These are phyloP conservation scores for Ganoderma lingzhi DNA, from an alignment of 1,284 basidiomycete genomes.

Conservation along the genomic window DNA sequence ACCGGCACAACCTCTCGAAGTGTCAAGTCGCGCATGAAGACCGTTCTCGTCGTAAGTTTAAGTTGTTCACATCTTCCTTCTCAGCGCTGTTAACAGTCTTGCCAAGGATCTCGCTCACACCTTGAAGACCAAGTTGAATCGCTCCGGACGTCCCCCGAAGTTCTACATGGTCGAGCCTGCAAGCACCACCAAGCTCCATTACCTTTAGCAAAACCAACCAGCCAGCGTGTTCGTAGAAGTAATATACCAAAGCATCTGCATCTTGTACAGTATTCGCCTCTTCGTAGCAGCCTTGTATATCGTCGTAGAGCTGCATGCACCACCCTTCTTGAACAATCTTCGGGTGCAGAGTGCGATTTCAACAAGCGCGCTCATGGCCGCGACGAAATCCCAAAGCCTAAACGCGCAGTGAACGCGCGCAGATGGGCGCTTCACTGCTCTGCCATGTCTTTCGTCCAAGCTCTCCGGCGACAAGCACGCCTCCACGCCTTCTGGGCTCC, in stretches of 20 bases:
- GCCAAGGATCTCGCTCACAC: constrained; percentile 20
- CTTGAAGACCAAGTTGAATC: constrained; percentile 20
- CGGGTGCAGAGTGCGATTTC: too few species aligned
- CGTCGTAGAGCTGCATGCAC: background rate
- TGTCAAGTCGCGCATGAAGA: constrained; percentile 27
- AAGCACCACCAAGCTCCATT: background rate
- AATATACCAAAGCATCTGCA: constrained; percentile 4
- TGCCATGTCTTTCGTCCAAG: constrained; percentile 40
- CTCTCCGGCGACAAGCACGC: constrained; percentile 37
- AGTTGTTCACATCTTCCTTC: background rate
- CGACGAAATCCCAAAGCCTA: background rate
- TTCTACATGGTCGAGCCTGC: constrained; percentile 15
- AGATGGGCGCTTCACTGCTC: background rate
- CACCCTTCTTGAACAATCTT: background rate
- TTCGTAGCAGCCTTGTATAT: background rate
- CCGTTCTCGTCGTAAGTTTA: constrained; percentile 26
- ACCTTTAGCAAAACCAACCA: background rate
- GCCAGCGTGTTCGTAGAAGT: background rate
- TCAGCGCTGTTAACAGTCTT: background rate
- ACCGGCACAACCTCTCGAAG: constrained; percentile 39
- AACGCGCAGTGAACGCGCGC: background rate
- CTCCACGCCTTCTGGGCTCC: constrained; percentile 34
- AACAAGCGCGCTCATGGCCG: background rate
- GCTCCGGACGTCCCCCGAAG: constrained; percentile 17
- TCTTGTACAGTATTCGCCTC: constrained; percentile 17